Conservation (phyloP, 139 green algal species). For the Volvox reticuliferus region DNA sequence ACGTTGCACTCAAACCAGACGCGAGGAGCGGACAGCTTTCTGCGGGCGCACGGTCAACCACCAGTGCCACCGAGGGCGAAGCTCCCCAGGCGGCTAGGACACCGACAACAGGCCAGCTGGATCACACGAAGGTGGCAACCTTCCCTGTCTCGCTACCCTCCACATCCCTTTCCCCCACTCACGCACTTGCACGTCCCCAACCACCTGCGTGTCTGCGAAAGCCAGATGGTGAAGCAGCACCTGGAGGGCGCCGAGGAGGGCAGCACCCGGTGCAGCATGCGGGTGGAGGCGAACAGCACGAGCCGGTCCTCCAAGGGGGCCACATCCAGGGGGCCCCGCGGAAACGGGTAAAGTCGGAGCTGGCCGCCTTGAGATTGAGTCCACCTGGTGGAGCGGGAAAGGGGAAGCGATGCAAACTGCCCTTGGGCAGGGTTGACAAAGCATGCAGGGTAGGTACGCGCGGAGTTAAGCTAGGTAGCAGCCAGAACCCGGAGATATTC, state of each 20-base stretch:
- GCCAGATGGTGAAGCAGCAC: slow-evolving; percentile 86
- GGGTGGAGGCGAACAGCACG: slow-evolving; percentile 79
- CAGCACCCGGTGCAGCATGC: slow-evolving; percentile 80
- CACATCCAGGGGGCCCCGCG: slow-evolving; percentile 66
- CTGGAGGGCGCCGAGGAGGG: slow-evolving; percentile 38
- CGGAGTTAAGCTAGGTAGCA: too few relatives aligned
- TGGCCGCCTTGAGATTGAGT: slow-evolving; percentile 65
- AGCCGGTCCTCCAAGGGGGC: slow-evolving; percentile 71
- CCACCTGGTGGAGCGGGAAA: slow-evolving; percentile 58
- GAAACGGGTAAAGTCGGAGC: slow-evolving; percentile 83
- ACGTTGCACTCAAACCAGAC: too few relatives aligned
- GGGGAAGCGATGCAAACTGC: background rate
- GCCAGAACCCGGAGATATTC: too few relatives aligned
- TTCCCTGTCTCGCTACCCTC: too few relatives aligned
- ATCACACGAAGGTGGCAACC: too few relatives aligned
- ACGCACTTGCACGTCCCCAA: background rate
- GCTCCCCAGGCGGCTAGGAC: too few relatives aligned
- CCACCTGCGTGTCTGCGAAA: slow-evolving; percentile 60
- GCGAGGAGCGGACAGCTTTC: too few relatives aligned
- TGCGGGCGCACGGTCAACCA: too few relatives aligned
- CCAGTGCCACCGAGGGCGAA: too few relatives aligned
- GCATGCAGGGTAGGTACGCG: too few relatives aligned
- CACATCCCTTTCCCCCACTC: background rate
- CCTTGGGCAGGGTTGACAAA: too few relatives aligned
- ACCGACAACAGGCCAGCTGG: too few relatives aligned